These are phyloP conservation scores for Eucalyptus polyanthemos DNA, from an alignment of 345 rosid species.

Conservation along the genomic window DNA sequence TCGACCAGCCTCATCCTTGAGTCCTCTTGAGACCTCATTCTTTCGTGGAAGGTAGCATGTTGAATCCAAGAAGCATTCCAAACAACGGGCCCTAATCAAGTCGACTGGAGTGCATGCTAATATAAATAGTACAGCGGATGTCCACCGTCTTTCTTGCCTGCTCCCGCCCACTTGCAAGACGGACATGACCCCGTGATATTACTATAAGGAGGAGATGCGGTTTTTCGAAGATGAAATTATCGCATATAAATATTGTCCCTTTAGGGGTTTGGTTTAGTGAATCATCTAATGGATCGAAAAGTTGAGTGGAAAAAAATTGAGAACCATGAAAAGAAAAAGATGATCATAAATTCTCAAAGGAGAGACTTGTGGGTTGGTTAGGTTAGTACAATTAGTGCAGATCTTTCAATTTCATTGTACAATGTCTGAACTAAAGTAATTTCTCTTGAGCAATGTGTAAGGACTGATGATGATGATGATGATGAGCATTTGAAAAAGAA, in stretches of 20 bases:
- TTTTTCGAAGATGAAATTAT: not conserved
- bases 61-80: not conserved
- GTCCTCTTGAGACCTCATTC: slow-evolving; percentile 36
- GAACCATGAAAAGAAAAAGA: not conserved
- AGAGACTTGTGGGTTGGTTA: not conserved
- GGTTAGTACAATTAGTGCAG: not conserved
- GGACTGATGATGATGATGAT: not conserved
- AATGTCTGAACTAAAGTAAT: not conserved
- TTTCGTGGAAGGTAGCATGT: not conserved
- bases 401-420: not conserved
- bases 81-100: not conserved
- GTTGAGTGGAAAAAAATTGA: not conserved
- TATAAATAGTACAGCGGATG: not conserved
- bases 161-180: not conserved
- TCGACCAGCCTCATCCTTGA: slow-evolving; percentile 62
- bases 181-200: not conserved
- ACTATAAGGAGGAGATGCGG: not conserved
- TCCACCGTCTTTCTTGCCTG: not conserved
- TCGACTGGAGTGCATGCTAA: not conserved
- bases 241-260: not conserved
- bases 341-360: not conserved
- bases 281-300: not conserved
- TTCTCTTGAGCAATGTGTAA: not conserved
- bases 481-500: not conserved
- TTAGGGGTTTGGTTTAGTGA: not conserved